phyloP scores from a whole-genome alignment of 805 yeast genomes.

The Millerago galiae region DNA sequence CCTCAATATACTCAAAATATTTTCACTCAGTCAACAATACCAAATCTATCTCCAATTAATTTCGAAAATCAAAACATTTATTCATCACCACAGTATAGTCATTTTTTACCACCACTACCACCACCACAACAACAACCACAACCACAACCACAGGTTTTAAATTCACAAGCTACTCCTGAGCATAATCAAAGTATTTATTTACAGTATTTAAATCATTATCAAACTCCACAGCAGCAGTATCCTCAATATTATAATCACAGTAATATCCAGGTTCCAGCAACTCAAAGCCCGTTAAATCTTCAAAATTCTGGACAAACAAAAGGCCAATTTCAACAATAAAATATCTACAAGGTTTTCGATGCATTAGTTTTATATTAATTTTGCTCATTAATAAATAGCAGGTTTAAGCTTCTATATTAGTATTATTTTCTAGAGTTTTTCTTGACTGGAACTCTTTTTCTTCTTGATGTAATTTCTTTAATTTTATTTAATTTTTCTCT shows the following conservation, averaged over 20 bases:
- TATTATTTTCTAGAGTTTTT: background rate
- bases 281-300: conserved; percentile 1
- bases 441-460: conserved; percentile 32
- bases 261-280: conserved; percentile 9
- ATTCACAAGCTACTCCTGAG: background rate
- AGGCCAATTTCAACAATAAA: background rate
- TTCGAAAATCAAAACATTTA: background rate
- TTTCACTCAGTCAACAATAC: background rate
- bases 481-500: conserved; percentile 44
- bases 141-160: background rate
- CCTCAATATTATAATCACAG: background rate
- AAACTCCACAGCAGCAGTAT: background rate
- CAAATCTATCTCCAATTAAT: background rate
- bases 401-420: background rate
- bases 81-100: background rate
- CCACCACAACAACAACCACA: background rate
- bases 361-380: no score
- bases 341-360: no score
- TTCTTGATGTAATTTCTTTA: conserved; percentile 37
- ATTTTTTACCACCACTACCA: background rate
- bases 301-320: background rate
- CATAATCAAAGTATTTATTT: conserved; percentile 4
- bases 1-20: conserved; percentile 1
- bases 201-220: conserved; percentile 5
- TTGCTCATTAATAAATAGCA: background rate